Conservation (phyloP, 805 yeast genomes). For the Monosporozyma aerobia region DNA sequence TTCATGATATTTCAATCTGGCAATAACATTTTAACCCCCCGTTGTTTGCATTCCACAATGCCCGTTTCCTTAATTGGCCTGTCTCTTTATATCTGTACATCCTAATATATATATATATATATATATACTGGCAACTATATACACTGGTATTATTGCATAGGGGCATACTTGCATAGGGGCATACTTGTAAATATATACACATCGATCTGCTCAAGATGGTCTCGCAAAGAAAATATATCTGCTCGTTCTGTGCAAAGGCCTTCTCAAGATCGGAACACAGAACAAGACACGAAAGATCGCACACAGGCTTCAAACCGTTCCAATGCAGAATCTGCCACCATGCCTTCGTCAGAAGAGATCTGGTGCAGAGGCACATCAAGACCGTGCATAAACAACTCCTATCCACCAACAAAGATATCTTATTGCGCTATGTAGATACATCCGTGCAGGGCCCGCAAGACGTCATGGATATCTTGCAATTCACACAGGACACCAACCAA, state of each 20-base stretch:
- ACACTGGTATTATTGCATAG: no score
- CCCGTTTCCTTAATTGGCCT: no score
- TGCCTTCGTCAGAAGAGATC: constrained; percentile 68
- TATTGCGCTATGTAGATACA: not conserved
- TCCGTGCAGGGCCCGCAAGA: not conserved
- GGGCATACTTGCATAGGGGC: no score
- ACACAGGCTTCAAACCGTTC: constrained; percentile 74
- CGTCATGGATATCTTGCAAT: not conserved
- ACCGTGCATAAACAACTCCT: constrained; percentile 49
- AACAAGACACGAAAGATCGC: constrained; percentile 70
- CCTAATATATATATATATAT: no score
- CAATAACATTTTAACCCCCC: no score
- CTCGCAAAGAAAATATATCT: constrained; percentile 58
- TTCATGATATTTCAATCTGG: no score
- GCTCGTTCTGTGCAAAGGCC: constrained; percentile 72
- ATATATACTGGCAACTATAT: no score
- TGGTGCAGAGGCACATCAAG: constrained; percentile 65
- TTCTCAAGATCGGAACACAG: constrained; percentile 75
- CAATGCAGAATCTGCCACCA: constrained; percentile 61
- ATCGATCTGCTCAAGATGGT: constrained; percentile 7
- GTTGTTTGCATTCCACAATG: no score
- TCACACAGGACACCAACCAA: no score
- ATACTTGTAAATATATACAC: no score
- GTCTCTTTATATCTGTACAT: no score
- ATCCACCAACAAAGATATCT: not conserved